Base-by-base conservation (phyloP, 202 grass and related monocot species). In the Brachypodium distachyon region DNA sequence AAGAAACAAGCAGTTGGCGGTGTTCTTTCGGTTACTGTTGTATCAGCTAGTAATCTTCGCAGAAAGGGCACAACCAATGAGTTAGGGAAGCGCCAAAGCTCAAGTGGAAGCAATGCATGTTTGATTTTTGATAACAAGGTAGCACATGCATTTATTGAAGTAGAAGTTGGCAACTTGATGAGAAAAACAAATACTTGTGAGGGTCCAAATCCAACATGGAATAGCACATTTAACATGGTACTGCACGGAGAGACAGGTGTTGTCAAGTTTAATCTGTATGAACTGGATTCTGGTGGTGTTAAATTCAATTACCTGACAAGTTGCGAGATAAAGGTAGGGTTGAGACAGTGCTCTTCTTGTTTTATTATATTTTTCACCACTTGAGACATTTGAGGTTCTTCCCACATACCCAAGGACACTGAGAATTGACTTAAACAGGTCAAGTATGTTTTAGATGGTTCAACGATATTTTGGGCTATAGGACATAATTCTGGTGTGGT, bases 391-490 rank as follows among this genome's bases (percentile, higher is more conserved):
- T 89, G 23, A 78, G 46, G 55, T 36, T 89, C 37, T 67, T 79
- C 43, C 23, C 8, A 47, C 49, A 77, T 79, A 67, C 50, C 43
- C 21, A 55, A 81, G n/a, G 19, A 33, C 8, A 80, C 70, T 88
- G 80, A 82, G 53, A 67, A 75, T 6, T 41, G 48, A 80, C 82
- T 52, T 86, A 67, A 77, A 73, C 87, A 99, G 96, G 74, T 99
- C 80, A 99, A 90, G 75, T 96, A 99, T 89, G 87, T 95, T 31
- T 67, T 50, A 71, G 96, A 99, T 83, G 89, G 89, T 83, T 99
- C 96, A 25, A 93, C 96, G 26, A 83, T 89, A 85, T 96, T 99
- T 77, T 96, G 96, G 96, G 96, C 89, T 53, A 91, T 96, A 78
- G 87, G 92, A 31, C 79, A 87, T 73, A 85, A 84, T 77, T 86